Evolutionary conservation across 2,329 filamentous ascomycete genomes (phyloP).

Genomic region (Xylaria sp.): DNA sequence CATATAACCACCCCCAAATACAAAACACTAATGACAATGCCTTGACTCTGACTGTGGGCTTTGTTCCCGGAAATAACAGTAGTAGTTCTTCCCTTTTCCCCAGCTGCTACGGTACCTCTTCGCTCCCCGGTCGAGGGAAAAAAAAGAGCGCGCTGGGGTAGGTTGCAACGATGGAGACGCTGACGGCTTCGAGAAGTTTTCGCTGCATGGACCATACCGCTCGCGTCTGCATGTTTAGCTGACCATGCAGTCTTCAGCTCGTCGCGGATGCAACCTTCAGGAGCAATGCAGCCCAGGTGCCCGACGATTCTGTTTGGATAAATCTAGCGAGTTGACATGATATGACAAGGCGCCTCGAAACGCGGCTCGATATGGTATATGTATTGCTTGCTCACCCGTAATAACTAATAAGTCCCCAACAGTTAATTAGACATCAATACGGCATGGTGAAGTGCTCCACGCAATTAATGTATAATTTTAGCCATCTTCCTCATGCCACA

Average conservation of each 20-base stretch:
- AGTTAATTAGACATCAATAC: constrained; percentile 5
- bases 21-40: constrained; percentile 9
- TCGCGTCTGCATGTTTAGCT: constrained; percentile 44
- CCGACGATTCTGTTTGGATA: constrained; percentile 12
- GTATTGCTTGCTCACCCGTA: neutral
- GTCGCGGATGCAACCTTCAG: constrained; percentile 34
- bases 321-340: constrained; percentile 10
- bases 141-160: constrained; percentile 33
- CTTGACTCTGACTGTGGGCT: neutral
- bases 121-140: constrained; percentile 25
- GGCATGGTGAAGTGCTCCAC: neutral
- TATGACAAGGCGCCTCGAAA: neutral
- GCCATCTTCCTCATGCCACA: constrained; percentile 1
- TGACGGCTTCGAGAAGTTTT: constrained; percentile 47
- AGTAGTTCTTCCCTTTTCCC: neutral
- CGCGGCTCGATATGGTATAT: neutral
- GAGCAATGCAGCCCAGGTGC: constrained; percentile 29
- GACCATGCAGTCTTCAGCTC: constrained; percentile 44
- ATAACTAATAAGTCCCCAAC: neutral
- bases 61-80: neutral
- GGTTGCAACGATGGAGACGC: constrained; percentile 39
- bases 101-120: constrained; percentile 6
- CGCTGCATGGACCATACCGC: constrained; percentile 44
- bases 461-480: constrained; percentile 2
- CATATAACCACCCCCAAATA: neutral